These are phyloP conservation scores for Arabis alpina DNA, from an alignment of 345 rosid species.

Conservation along the genomic window DNA sequence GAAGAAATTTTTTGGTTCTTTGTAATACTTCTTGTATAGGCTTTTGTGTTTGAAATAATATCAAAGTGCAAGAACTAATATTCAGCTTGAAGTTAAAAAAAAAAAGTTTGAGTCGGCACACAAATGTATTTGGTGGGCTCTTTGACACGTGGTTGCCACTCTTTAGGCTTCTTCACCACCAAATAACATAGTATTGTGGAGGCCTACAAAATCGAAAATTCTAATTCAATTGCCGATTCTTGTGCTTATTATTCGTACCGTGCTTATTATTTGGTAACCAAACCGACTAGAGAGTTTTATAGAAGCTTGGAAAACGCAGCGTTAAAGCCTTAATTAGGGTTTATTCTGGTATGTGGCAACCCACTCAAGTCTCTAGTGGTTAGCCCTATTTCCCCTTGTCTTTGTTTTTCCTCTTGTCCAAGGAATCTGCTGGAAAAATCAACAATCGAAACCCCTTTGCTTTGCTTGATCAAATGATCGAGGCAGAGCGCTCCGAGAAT, in stretches of 20 bases:
- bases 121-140: conserved; percentile 15
- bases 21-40: too few species aligned
- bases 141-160: conserved; percentile 39
- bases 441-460: neutral
- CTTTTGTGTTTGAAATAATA: too few species aligned
- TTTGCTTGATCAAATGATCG: conserved; percentile 34
- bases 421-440: conserved; percentile 26
- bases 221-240: neutral
- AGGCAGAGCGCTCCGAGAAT: conserved; percentile 36
- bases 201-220: conserved; percentile 15
- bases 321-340: conserved; percentile 5
- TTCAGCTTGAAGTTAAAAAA: too few species aligned
- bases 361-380: conserved; percentile 41
- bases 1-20: too few species aligned
- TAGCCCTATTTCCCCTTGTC: conserved; percentile 26
- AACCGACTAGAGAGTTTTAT: conserved; percentile 9
- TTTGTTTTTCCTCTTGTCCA: conserved; percentile 40
- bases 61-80: too few species aligned
- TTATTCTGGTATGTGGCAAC: conserved; percentile 32
- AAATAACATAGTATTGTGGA: conserved; percentile 29
- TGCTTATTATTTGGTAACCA: conserved; percentile 3
- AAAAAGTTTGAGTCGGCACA: conserved; percentile 35
- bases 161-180: conserved; percentile 33
- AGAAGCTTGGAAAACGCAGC: conserved; percentile 34
- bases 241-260: neutral